phyloP scores from a whole-genome alignment of 1,284 basidiomycete genomes.

The Apiotrichum montevideense region DNA sequence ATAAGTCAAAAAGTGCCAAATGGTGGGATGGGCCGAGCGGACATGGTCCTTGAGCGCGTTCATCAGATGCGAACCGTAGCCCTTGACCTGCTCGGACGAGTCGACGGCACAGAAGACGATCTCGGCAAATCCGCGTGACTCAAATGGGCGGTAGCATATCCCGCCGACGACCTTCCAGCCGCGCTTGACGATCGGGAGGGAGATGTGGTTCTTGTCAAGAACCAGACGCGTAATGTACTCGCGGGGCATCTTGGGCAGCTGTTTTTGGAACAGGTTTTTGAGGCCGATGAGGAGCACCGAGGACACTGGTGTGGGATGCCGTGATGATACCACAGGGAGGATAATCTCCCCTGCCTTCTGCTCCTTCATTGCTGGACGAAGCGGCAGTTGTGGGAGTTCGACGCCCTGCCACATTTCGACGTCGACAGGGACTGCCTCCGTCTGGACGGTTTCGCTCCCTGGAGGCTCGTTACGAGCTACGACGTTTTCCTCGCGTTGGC shows the following conservation, averaged over 20 bases:
- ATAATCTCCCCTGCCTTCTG: constrained; percentile 77
- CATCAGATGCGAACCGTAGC: constrained; percentile 98
- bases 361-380: constrained; percentile 70
- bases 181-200: constrained; percentile 89
- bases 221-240: constrained; percentile 97
- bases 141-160: constrained; percentile 95
- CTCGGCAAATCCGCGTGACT: constrained; percentile 90
- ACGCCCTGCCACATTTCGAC: constrained; percentile 43
- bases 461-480: constrained; percentile 64
- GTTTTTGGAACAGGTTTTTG: constrained; percentile 95
- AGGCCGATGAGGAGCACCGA: constrained; percentile 84
- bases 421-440: constrained; percentile 17
- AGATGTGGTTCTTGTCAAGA: constrained; percentile 84
- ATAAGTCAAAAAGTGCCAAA: constrained; percentile 95
- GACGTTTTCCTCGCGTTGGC: constrained; percentile 64
- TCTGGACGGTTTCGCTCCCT: constrained; percentile 13
- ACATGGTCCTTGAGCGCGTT: constrained; percentile 97
- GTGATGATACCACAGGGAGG: constrained; percentile 72
- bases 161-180: constrained; percentile 96
- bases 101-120: constrained; percentile 99
- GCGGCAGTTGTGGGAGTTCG: constrained; percentile 42
- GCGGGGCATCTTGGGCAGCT: constrained; percentile 97
- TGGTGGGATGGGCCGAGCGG: constrained; percentile 64
- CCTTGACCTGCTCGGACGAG: constrained; percentile 95
- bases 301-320: constrained; percentile 69